A percentile compares a stretch with the other conserved stretches of the same genome.
Evolutionary conservation across 1,139 yeast species (phyloP).

Genomic region (Blastobotrys aristatus): DNA sequence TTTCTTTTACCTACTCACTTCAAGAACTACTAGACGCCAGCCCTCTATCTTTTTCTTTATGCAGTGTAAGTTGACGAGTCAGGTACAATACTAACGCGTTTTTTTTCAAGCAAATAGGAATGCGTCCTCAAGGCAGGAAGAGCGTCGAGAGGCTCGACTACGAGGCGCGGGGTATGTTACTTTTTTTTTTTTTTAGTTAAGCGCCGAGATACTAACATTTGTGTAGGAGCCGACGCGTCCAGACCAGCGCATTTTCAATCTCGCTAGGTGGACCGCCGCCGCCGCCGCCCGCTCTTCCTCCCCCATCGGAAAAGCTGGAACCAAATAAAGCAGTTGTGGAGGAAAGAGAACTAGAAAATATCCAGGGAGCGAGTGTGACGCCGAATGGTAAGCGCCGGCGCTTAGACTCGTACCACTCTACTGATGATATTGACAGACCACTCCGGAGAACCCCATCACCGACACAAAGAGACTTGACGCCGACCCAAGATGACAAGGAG

Average conservation of each 20-base stretch:
- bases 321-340: neutral
- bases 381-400: too few species aligned
- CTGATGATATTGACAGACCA: neutral
- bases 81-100: too few species aligned
- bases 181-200: too few species aligned
- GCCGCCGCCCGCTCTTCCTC: neutral
- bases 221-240: constrained; percentile 9
- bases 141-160: constrained; percentile 23
- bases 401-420: constrained; percentile 2
- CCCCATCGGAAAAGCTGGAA: too few species aligned
- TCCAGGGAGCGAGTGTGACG: constrained; percentile 3
- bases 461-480: neutral
- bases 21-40: too few species aligned
- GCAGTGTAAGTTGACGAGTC: too few species aligned
- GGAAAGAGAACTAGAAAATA: neutral
- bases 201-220: too few species aligned
- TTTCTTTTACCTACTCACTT: too few species aligned
- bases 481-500: constrained; percentile 3
- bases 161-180: constrained; percentile 31
- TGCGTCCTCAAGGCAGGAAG: constrained; percentile 15
- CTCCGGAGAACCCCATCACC: neutral
- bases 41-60: too few species aligned
- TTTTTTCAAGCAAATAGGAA: neutral
- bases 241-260: constrained; percentile 3
- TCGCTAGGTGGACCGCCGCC: neutral